phyloP scores from a whole-genome alignment of 1,139 yeast genomes.

The Geotrichum histeridarum region DNA sequence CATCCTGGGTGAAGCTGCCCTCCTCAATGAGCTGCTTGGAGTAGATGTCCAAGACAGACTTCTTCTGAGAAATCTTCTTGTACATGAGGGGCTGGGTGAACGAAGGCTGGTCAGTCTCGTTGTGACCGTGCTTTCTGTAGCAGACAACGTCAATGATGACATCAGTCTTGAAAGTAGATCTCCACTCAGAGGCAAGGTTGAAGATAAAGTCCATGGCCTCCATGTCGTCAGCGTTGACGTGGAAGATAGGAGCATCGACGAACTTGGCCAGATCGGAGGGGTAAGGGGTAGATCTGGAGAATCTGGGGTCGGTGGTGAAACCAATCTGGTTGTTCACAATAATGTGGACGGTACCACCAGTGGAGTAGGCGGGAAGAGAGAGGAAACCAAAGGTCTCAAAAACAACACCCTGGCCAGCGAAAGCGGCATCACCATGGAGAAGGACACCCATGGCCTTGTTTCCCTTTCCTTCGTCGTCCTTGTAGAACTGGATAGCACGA shows the following conservation, averaged over 20 bases:
- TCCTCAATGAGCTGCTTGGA: slow-evolving; percentile 73
- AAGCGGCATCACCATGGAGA: slow-evolving; percentile 98
- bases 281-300: slow-evolving; percentile 94
- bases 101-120: slow-evolving; percentile 98
- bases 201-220: slow-evolving; percentile 89
- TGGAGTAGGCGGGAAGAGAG: slow-evolving; percentile 86
- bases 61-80: slow-evolving; percentile 80
- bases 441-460: slow-evolving; percentile 87
- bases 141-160: slow-evolving; percentile 96
- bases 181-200: slow-evolving; percentile 97
- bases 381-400: slow-evolving; percentile 97
- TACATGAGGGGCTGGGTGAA: slow-evolving; percentile 99
- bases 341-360: slow-evolving; percentile 97
- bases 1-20: slow-evolving; percentile 83
- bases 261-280: slow-evolving; percentile 97
- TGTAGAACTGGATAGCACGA: slow-evolving; percentile 90
- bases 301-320: slow-evolving; percentile 97
- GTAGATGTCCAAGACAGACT: slow-evolving; percentile 82
- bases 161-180: slow-evolving; percentile 93
- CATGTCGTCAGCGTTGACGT: slow-evolving; percentile 96
- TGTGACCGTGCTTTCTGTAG: slow-evolving; percentile 98
- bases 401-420: slow-evolving; percentile 98
- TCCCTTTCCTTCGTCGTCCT: slow-evolving; percentile 75
- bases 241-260: slow-evolving; percentile 97
- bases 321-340: slow-evolving; percentile 98